Conservation (phyloP, 2,329 filamentous ascomycete species). For the Penicillium frequentans region DNA sequence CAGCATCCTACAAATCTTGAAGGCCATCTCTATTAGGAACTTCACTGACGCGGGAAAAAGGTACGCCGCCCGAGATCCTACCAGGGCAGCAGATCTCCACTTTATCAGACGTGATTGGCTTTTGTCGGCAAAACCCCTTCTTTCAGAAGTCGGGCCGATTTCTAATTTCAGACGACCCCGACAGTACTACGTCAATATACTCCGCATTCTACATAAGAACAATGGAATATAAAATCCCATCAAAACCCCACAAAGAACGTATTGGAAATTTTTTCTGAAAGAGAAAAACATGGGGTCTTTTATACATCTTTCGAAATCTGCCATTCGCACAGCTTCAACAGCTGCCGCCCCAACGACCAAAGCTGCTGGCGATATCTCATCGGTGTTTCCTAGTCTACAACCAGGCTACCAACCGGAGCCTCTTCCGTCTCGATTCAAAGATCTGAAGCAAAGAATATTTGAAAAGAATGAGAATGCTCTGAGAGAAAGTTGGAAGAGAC, state of each 20-base stretch:
- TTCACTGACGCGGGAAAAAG: background rate
- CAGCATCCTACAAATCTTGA: too few species aligned
- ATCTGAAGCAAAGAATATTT: conserved; percentile 42
- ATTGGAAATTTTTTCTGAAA: background rate
- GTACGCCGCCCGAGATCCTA: background rate
- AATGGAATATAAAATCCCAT: background rate
- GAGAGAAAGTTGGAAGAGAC: conserved; percentile 42
- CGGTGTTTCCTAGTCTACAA: conserved; percentile 48
- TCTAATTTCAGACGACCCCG: background rate
- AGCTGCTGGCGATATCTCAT: conserved; percentile 48
- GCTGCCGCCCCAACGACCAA: conserved; percentile 31
- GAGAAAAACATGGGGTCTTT: background rate
- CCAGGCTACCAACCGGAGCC: conserved; percentile 44
- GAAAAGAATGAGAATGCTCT: conserved; percentile 41
- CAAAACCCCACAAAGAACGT: background rate
- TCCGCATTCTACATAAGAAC: background rate
- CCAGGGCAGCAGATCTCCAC: background rate
- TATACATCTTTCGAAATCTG: conserved; percentile 27
- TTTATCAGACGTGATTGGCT: background rate
- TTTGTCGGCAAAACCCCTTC: background rate
- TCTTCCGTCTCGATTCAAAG: conserved; percentile 43
- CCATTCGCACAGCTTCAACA: conserved; percentile 26
- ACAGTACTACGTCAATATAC: background rate
- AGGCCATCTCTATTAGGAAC: too few species aligned
- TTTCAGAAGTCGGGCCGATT: background rate